Percentiles rank a stretch among this genome's conserved stretches.
These are phyloP conservation scores for Amylocystis lapponica DNA, from an alignment of 768 basidiomycete genomes.

Conservation along the genomic window DNA sequence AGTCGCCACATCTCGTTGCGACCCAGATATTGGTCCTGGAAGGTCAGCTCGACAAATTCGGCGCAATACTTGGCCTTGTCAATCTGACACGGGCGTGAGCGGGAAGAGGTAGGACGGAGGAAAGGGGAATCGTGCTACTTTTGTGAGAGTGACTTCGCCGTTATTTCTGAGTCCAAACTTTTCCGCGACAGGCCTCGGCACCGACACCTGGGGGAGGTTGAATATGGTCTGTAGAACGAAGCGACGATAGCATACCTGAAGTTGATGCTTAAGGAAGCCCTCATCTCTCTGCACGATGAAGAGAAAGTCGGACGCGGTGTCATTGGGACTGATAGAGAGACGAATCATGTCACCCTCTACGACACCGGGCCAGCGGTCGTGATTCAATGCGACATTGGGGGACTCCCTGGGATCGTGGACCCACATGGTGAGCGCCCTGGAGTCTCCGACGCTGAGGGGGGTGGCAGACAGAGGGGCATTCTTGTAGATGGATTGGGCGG, in stretches of 20 bases:
- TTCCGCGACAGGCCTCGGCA: conserved; percentile 68
- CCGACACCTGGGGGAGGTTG: conserved; percentile 50
- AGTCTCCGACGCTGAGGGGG: conserved; percentile 58
- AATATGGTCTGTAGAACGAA: not conserved
- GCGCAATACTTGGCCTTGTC: conserved; percentile 58
- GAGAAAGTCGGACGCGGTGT: conserved; percentile 42
- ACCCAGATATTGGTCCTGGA: conserved; percentile 93
- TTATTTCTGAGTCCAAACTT: conserved; percentile 67
- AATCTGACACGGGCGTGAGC: conserved; percentile 39
- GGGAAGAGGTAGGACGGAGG: not conserved
- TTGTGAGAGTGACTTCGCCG: conserved; percentile 63
- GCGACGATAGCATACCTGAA: conserved; percentile 43
- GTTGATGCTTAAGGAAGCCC: conserved; percentile 48
- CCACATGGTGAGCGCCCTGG: conserved; percentile 62
- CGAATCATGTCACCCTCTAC: conserved; percentile 69
- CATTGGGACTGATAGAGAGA: conserved; percentile 40
- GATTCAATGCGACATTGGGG: conserved; percentile 59
- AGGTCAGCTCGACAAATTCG: conserved; percentile 83
- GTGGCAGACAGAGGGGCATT: conserved; percentile 26
- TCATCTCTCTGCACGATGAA: conserved; percentile 69
- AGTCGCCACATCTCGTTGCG: conserved; percentile 97
- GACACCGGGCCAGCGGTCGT: conserved; percentile 73
- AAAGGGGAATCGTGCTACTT: conserved; percentile 36
- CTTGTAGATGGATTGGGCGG: conserved; percentile 60
- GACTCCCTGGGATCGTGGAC: conserved; percentile 67